phyloP scores from a whole-genome alignment of 306 rosid genomes.

The Medicago lupulina region DNA sequence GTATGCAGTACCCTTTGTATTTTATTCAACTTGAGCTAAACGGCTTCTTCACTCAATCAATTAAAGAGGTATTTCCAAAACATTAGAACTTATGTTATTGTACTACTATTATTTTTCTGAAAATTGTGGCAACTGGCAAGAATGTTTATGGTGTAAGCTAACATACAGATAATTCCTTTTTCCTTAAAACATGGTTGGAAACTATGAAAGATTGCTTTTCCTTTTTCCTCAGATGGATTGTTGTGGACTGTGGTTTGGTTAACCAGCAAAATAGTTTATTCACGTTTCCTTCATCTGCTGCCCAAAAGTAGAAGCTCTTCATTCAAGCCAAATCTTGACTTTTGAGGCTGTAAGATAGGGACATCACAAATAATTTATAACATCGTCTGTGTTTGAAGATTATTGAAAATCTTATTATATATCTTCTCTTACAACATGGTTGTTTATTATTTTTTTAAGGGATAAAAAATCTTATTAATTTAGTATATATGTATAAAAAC shows the following conservation, averaged over 20 bases:
- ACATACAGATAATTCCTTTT: constrained; percentile 23
- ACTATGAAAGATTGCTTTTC: constrained; percentile 17
- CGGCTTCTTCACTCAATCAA: constrained; percentile 32
- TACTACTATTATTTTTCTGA: too few relatives aligned
- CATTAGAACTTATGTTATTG: constrained; percentile 21
- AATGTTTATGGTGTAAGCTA: constrained; percentile 38
- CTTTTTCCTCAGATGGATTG: constrained; percentile 26
- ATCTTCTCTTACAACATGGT: neutral
- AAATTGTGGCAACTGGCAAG: constrained; percentile 28
- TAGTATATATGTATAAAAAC: neutral
- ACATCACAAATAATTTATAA: constrained; percentile 13
- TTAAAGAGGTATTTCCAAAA: constrained; percentile 53
- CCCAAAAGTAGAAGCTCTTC: constrained; percentile 1
- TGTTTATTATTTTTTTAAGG: neutral
- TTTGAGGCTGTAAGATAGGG: constrained; percentile 29
- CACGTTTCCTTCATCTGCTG: constrained; percentile 20
- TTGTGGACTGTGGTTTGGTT: constrained; percentile 28
- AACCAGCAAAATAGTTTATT: constrained; percentile 33
- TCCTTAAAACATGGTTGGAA: constrained; percentile 38
- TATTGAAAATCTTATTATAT: constrained; percentile 22
- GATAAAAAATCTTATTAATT: neutral
- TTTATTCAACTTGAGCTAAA: constrained; percentile 65
- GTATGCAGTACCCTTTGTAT: constrained; percentile 74
- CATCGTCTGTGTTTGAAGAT: constrained; percentile 1
- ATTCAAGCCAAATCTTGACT: constrained; percentile 26